Evolutionary conservation across 176 grass and related monocot genomes (phyloP).

Genomic region (Lolium rigidum): DNA sequence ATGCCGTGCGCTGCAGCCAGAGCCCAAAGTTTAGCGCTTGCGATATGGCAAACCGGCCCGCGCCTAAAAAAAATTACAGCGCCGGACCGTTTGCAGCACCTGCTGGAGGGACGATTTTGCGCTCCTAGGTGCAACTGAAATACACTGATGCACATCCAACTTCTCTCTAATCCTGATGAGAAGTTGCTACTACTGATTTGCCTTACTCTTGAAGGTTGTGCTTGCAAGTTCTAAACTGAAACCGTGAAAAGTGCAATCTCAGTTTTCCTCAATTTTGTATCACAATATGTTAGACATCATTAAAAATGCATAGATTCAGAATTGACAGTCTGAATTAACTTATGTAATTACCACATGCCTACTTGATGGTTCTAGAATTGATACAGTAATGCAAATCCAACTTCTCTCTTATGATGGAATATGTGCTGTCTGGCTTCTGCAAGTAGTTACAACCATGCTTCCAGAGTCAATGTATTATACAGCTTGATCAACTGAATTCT

Average conservation of each 20-base stretch:
- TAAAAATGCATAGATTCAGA: background rate
- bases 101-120: too few species aligned
- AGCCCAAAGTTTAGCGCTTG: too few species aligned
- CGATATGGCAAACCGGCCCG: too few species aligned
- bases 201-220: background rate
- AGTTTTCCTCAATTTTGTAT: background rate
- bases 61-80: too few species aligned
- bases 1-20: too few species aligned
- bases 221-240: background rate
- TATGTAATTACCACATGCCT: too few species aligned
- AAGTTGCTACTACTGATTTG: too few species aligned
- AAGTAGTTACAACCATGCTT: too few species aligned
- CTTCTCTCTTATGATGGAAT: background rate
- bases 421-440: background rate
- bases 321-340: background rate
- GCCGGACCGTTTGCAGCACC: too few species aligned
- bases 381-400: background rate
- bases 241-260: background rate
- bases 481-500: slow-evolving; percentile 23
- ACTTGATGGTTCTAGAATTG: background rate
- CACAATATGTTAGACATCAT: background rate
- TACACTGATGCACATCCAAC: too few species aligned
- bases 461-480: background rate
- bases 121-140: too few species aligned
- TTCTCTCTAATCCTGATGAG: too few species aligned